A percentile compares a stretch with the other conserved stretches of the same genome.
Evolutionary conservation across 1,284 basidiomycete species (phyloP).

Genomic region (Puccinia novopanici): DNA sequence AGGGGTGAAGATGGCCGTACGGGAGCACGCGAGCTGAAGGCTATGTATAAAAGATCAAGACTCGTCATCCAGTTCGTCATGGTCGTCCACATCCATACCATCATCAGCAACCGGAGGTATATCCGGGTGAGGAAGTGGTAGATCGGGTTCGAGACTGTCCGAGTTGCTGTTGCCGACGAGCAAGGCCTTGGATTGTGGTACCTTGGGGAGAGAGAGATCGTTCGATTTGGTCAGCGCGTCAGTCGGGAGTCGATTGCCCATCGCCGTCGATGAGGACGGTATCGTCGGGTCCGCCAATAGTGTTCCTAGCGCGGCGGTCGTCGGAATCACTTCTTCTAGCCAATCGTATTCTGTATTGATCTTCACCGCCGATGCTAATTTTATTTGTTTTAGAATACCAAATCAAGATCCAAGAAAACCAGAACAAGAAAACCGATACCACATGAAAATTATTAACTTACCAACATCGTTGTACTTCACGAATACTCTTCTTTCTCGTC

Average conservation of each 20-base stretch:
- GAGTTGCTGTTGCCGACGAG: neutral
- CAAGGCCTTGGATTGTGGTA: neutral
- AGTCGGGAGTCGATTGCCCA: slow-evolving; percentile 33
- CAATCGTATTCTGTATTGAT: slow-evolving; percentile 45
- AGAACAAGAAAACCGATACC: neutral
- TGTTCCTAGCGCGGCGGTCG: slow-evolving; percentile 10
- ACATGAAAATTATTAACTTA: slow-evolving; percentile 23
- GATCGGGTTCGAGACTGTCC: neutral
- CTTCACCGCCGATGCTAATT: slow-evolving; percentile 37
- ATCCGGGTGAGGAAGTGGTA: neutral
- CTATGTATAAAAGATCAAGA: neutral
- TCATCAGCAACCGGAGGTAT: neutral
- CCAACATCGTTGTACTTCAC: slow-evolving; percentile 48
- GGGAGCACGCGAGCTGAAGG: too few relatives aligned
- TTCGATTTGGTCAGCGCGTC: neutral
- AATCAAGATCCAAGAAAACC: neutral
- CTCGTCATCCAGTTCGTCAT: slow-evolving; percentile 32
- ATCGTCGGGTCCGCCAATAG: slow-evolving; percentile 34
- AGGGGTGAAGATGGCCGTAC: too few relatives aligned
- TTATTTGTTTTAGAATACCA: neutral
- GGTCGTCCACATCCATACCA: slow-evolving; percentile 21
- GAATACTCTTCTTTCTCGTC: slow-evolving; percentile 39
- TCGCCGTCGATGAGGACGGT: slow-evolving; percentile 31
- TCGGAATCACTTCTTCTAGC: slow-evolving; percentile 46
- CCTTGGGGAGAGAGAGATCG: neutral